Evolutionary conservation across 768 basidiomycete species (phyloP).

Genomic region (Agaricus blazei): DNA sequence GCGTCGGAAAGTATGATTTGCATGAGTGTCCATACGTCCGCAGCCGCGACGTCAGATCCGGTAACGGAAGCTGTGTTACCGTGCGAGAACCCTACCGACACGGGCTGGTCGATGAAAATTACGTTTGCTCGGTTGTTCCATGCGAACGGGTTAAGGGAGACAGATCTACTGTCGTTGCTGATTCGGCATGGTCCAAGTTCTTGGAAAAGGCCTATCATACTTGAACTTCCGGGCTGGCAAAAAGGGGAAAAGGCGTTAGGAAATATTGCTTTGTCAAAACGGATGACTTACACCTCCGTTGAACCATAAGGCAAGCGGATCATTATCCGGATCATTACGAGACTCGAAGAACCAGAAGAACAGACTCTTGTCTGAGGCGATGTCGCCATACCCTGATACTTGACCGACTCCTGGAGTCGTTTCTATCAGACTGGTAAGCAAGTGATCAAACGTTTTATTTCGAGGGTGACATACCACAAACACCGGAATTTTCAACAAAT

Average conservation of each 20-base stretch:
- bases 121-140: slow-evolving; percentile 57
- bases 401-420: slow-evolving; percentile 58
- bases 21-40: slow-evolving; percentile 57
- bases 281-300: slow-evolving; percentile 48
- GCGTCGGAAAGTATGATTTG: slow-evolving; percentile 57
- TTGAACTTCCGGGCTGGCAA: slow-evolving; percentile 46
- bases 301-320: slow-evolving; percentile 64
- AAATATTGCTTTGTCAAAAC: background rate
- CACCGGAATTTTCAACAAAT: slow-evolving; percentile 53
- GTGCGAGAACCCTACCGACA: slow-evolving; percentile 61
- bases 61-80: slow-evolving; percentile 39
- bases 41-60: slow-evolving; percentile 49
- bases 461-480: slow-evolving; percentile 41
- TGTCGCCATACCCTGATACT: slow-evolving; percentile 61
- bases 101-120: slow-evolving; percentile 61
- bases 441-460: background rate
- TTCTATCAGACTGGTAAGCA: slow-evolving; percentile 26
- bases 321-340: slow-evolving; percentile 53
- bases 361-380: slow-evolving; percentile 50
- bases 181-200: slow-evolving; percentile 74
- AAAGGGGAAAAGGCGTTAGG: background rate
- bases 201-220: slow-evolving; percentile 65
- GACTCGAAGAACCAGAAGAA: slow-evolving; percentile 73
- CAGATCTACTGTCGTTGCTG: slow-evolving; percentile 44
- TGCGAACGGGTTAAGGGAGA: slow-evolving; percentile 47